Conservation (phyloP, 768 basidiomycete species). For the Boletus vinaceobasis region DNA sequence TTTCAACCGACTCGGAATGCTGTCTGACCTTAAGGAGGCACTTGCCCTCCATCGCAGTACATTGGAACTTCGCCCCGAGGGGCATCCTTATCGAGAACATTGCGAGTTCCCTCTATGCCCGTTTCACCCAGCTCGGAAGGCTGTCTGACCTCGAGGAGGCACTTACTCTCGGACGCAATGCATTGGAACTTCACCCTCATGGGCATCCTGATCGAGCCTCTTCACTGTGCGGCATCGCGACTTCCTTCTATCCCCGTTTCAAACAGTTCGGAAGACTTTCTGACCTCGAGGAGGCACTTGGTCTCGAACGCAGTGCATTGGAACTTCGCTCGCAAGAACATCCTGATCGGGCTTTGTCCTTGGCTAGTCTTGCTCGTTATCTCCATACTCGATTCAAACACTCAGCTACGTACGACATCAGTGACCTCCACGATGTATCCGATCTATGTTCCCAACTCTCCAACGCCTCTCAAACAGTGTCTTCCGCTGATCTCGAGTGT, state of each 20-base stretch:
- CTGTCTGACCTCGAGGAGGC: neutral
- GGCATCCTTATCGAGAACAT: too few relatives aligned
- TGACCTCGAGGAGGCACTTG: neutral
- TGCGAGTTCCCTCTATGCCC: too few relatives aligned
- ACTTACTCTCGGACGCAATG: neutral
- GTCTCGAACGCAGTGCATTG: neutral
- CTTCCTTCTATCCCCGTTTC: too few relatives aligned
- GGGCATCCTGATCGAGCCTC: neutral
- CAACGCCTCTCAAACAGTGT: neutral
- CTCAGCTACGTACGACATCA: neutral
- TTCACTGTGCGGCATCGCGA: too few relatives aligned
- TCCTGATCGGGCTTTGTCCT: neutral
- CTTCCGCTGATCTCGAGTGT: neutral
- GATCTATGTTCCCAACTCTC: neutral
- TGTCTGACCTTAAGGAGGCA: too few relatives aligned
- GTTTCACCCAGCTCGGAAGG: too few relatives aligned
- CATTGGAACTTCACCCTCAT: neutral
- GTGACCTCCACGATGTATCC: neutral
- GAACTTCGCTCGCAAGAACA: neutral
- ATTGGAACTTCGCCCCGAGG: too few relatives aligned
- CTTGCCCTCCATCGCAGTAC: too few relatives aligned
- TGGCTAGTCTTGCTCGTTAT: neutral
- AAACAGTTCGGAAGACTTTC: too few relatives aligned
- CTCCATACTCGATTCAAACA: neutral
- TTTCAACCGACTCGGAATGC: too few relatives aligned